These are phyloP conservation scores for Candida railenensis DNA, from an alignment of 805 yeast species.

Conservation along the genomic window DNA sequence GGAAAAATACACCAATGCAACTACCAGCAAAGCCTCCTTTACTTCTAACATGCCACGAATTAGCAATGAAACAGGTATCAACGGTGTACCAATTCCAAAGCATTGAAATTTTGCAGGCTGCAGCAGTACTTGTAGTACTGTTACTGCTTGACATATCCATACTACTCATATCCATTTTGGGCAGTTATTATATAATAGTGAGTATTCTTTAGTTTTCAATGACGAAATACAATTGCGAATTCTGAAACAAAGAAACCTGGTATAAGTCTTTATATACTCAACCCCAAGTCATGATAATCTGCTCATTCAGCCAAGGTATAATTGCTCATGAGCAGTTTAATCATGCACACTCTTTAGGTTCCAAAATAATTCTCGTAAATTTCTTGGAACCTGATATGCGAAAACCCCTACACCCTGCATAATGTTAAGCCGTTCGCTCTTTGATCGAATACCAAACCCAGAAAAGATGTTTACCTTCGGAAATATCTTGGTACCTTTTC, in stretches of 20 bases:
- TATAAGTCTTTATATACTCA: not conserved
- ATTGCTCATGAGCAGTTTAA: not conserved
- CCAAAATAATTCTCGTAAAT: not conserved
- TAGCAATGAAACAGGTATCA: constrained; percentile 63
- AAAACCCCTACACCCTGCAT: too few species aligned
- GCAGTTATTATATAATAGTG: too few species aligned
- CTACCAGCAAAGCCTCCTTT: constrained; percentile 70
- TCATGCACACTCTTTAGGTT: not conserved
- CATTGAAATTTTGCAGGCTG: constrained; percentile 46
- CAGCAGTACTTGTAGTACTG: not conserved
- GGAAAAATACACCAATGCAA: constrained; percentile 63
- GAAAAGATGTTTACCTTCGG: too few species aligned
- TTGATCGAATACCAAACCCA: too few species aligned
- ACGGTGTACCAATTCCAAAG: constrained; percentile 74
- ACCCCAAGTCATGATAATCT: not conserved
- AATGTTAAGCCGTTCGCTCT: too few species aligned
- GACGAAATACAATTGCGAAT: too few species aligned
- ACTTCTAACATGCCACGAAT: constrained; percentile 60
- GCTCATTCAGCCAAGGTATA: not conserved
- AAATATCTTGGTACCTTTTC: too few species aligned
- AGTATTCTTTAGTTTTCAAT: too few species aligned
- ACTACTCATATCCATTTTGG: constrained; percentile 18
- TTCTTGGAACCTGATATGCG: not conserved
- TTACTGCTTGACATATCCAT: not conserved
- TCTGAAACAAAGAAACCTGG: too few species aligned